These are phyloP conservation scores for Pyropia yezoensis DNA, from an alignment of 23 red algal genomes.

Conservation along the genomic window DNA sequence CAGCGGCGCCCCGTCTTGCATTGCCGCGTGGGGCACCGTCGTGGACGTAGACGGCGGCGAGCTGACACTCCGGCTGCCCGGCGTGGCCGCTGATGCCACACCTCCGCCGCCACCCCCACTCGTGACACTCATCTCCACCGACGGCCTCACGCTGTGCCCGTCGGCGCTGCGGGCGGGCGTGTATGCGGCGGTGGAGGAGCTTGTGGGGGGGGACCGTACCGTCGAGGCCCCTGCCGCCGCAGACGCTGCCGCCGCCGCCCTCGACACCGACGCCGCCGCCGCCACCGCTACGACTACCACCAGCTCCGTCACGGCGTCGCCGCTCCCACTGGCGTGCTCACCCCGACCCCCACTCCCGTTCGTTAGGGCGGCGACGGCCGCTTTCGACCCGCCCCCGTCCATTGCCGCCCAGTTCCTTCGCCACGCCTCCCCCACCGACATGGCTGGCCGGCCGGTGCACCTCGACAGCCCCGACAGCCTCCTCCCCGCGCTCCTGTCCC, in stretches of 20 bases:
- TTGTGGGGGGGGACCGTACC: not conserved
- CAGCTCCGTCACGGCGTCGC: too few species aligned
- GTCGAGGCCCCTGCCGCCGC: not conserved
- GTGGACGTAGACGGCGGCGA: constrained; percentile 30
- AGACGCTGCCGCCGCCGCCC: too few species aligned
- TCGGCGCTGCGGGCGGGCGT: not conserved
- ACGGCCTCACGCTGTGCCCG: not conserved
- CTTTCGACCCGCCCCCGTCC: not conserved
- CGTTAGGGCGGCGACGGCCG: not conserved
- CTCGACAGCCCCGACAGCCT: not conserved
- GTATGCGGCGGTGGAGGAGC: not conserved
- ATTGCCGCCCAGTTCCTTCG: too few species aligned
- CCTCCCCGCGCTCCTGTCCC: not conserved
- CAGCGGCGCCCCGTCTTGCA: not conserved
- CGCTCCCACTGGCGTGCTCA: too few species aligned
- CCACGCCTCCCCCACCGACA: not conserved
- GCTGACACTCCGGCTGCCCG: not conserved
- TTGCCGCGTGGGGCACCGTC: constrained; percentile 15
- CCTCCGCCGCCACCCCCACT: not conserved
- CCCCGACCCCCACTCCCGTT: not conserved
- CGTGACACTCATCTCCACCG: not conserved
- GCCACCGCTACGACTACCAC: too few species aligned
- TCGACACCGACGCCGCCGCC: too few species aligned
- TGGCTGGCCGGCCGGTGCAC: not conserved
- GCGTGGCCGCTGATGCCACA: not conserved